Evolutionary conservation across 1,284 basidiomycete species (phyloP).

Genomic region (Marasmius tenuissimus): DNA sequence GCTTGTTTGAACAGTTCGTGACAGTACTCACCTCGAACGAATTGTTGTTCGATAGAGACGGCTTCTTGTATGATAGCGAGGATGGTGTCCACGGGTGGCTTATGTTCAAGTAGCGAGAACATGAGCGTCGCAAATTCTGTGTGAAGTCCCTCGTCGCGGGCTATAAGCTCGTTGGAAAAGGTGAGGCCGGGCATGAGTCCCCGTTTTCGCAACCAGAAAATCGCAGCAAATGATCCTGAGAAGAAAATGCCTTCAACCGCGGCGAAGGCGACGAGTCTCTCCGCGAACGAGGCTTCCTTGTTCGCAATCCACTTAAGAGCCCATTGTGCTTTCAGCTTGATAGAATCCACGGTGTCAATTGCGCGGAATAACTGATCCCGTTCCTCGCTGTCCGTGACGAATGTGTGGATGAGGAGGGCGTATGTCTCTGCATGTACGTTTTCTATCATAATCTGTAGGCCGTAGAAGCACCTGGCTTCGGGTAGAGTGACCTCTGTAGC

Average conservation of each 20-base stretch:
- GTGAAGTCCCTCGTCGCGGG: slow-evolving; percentile 96
- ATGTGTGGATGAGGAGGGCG: slow-evolving; percentile 96
- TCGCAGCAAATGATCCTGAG: slow-evolving; percentile 93
- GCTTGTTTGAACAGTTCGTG: background rate
- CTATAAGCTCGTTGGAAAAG: slow-evolving; percentile 97
- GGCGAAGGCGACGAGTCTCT: slow-evolving; percentile 93
- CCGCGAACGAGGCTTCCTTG: slow-evolving; percentile 80
- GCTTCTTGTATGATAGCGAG: slow-evolving; percentile 66
- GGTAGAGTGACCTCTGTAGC: slow-evolving; percentile 92
- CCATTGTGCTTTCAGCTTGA: slow-evolving; percentile 93
- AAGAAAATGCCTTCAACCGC: slow-evolving; percentile 99
- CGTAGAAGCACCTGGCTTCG: slow-evolving; percentile 97
- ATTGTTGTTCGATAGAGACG: slow-evolving; percentile 69
- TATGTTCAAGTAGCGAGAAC: slow-evolving; percentile 79
- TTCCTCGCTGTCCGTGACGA: slow-evolving; percentile 87
- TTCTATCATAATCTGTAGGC: slow-evolving; percentile 99
- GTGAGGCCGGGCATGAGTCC: slow-evolving; percentile 97
- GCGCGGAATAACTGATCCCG: slow-evolving; percentile 92
- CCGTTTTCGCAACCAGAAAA: slow-evolving; percentile 99
- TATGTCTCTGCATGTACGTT: slow-evolving; percentile 97
- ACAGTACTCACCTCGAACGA: slow-evolving; percentile 48
- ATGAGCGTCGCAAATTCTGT: slow-evolving; percentile 97
- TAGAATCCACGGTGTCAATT: slow-evolving; percentile 90
- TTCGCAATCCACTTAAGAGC: slow-evolving; percentile 93
- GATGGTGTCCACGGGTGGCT: slow-evolving; percentile 69